A percentile compares a stretch with the other conserved stretches of the same genome.
These are phyloP conservation scores for Aspergillus tamarii DNA, from an alignment of 2,329 filamentous ascomycete species.

Conservation along the genomic window DNA sequence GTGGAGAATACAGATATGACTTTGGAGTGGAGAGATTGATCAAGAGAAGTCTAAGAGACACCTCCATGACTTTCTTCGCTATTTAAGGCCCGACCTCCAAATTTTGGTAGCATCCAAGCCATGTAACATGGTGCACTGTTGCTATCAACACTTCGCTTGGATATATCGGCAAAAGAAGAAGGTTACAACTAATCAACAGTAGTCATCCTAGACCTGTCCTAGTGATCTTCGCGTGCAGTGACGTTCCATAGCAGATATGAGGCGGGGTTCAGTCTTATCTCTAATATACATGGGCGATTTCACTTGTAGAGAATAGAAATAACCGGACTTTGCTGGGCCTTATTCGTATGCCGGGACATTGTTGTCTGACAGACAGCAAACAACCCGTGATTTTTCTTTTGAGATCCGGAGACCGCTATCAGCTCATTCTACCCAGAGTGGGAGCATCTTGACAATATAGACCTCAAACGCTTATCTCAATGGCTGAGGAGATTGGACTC, in stretches of 20 bases:
- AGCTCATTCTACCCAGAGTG: not conserved
- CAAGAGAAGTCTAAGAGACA: not conserved
- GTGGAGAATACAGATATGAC: not conserved
- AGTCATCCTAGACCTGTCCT: not conserved
- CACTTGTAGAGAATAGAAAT: not conserved
- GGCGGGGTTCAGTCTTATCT: not conserved
- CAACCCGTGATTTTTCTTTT: not conserved
- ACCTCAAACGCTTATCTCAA: not conserved
- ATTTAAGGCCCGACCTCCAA: not conserved
- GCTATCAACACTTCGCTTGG: not conserved
- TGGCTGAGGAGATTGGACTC: not conserved
- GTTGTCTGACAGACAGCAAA: not conserved
- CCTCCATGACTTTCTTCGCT: not conserved
- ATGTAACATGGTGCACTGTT: not conserved
- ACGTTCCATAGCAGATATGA: not conserved
- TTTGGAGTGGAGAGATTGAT: not conserved
- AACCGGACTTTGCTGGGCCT: not conserved
- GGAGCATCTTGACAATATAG: not conserved
- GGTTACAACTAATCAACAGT: not conserved
- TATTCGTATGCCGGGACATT: not conserved
- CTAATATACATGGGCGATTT: not conserved
- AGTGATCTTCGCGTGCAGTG: not conserved
- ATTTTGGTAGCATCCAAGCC: not conserved
- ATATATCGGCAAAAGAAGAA: not conserved
- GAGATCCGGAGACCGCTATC: not conserved